Evolutionary conservation across 2,329 filamentous ascomycete species (phyloP).

Genomic region (Fusarium hainanense): DNA sequence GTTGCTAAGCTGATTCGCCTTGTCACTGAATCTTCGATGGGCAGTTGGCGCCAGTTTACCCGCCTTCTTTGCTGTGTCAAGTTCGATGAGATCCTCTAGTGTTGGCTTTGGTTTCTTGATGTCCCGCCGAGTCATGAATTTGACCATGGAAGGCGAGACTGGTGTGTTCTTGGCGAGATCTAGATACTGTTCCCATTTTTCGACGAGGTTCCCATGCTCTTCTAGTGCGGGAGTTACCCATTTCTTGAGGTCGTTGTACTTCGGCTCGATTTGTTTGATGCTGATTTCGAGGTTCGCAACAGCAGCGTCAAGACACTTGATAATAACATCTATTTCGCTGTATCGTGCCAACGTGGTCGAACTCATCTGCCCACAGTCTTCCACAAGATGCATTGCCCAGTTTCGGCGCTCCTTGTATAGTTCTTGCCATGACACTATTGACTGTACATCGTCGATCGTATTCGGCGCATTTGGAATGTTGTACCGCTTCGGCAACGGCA

Average conservation of each 20-base stretch:
- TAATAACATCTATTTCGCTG: constrained; percentile 78
- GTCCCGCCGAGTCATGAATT: constrained; percentile 68
- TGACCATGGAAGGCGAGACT: constrained; percentile 73
- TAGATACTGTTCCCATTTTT: constrained; percentile 76
- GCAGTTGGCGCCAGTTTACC: constrained; percentile 71
- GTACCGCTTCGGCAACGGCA: constrained; percentile 65
- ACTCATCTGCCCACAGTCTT: constrained; percentile 75
- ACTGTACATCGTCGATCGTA: constrained; percentile 80
- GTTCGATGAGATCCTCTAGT: constrained; percentile 80
- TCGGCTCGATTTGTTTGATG: constrained; percentile 76
- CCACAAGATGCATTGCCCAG: constrained; percentile 80
- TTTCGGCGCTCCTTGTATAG: constrained; percentile 82
- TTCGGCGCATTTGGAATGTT: constrained; percentile 78
- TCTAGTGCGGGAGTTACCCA: constrained; percentile 76
- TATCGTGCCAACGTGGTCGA: constrained; percentile 72
- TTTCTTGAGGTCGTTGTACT: constrained; percentile 75
- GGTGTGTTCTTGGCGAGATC: constrained; percentile 71
- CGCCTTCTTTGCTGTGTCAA: constrained; percentile 77
- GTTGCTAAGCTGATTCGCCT: constrained; percentile 70
- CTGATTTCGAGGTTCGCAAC: constrained; percentile 85
- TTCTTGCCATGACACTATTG: constrained; percentile 87
- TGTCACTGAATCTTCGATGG: constrained; percentile 68
- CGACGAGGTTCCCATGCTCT: constrained; percentile 73
- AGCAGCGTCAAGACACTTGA: constrained; percentile 84
- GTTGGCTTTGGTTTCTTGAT: constrained; percentile 63